These are phyloP conservation scores for Sugiyamaella mastotermitis DNA, from an alignment of 805 yeast genomes.

Conservation along the genomic window DNA sequence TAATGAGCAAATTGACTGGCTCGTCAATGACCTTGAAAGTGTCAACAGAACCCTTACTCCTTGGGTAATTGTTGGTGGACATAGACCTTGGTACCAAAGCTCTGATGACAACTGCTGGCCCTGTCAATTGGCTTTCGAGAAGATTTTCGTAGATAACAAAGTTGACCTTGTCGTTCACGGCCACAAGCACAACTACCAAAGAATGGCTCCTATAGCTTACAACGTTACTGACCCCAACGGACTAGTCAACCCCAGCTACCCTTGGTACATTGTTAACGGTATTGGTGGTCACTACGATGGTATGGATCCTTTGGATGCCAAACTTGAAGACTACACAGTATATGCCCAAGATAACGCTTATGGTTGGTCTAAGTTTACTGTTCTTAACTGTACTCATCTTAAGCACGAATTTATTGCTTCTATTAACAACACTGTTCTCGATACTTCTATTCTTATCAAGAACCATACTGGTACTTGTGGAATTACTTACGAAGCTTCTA, in stretches of 20 bases:
- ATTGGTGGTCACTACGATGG: slow-evolving; percentile 26
- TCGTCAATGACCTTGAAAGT: slow-evolving; percentile 20
- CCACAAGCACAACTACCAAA: slow-evolving; percentile 21
- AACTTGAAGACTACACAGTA: slow-evolving; percentile 7
- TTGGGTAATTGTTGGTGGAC: slow-evolving; percentile 20
- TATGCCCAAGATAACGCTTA: slow-evolving; percentile 15
- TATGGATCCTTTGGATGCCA: slow-evolving; percentile 10
- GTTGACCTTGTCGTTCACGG: slow-evolving; percentile 22
- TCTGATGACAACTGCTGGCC: slow-evolving; percentile 10
- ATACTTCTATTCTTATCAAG: slow-evolving; percentile 22
- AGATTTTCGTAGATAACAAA: slow-evolving; percentile 12
- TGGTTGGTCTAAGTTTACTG: slow-evolving; percentile 24
- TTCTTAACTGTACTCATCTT: slow-evolving; percentile 25
- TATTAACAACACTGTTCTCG: slow-evolving; percentile 20
- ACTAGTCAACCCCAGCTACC: slow-evolving; percentile 23
- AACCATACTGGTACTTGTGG: too few species aligned
- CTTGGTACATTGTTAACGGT: slow-evolving; percentile 26
- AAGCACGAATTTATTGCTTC: slow-evolving; percentile 23
- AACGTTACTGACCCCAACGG: slow-evolving; percentile 23
- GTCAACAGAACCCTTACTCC: slow-evolving; percentile 25
- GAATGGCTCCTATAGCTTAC: slow-evolving; percentile 15
- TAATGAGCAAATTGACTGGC: slow-evolving; percentile 26
- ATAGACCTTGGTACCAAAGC: slow-evolving; percentile 25
- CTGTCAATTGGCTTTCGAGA: slow-evolving; percentile 20
- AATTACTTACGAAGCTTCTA: too few species aligned